Evolutionary conservation across 202 grass and related monocot genomes (phyloP), one percentile per base, ranked within the genome.

Genomic region (Carex arenaria): DNA sequence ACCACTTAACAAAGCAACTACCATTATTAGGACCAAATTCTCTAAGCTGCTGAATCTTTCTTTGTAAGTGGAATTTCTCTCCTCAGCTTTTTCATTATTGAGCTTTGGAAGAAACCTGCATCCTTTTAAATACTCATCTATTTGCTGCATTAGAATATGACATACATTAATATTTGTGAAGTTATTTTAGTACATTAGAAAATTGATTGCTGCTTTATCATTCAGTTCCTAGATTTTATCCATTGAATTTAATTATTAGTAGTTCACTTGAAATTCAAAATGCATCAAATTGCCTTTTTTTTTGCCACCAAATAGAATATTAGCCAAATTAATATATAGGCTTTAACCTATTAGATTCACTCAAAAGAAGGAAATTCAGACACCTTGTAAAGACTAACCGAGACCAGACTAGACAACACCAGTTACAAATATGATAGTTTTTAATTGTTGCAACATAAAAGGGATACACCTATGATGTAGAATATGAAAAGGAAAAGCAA

Each of bases 41-140:
- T 93, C 66, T 84, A 98, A 87, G 85, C 86, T 91, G 84, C 87
- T 90, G 68, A 98, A 90, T 83, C 95, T 91, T 90, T 94, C 89
- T 84, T 98, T 94, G 73, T 93, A 94, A 36, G 90, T 93, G 62
- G 83, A 74, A 88, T 98, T 98, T 86, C 90, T 93, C 87, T 93
- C 75, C 78, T 71, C 53, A 10, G 89, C 64, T 62, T 91, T 90
- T 89, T 98, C 95, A 86, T 98, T 98, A 57, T 98, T 98, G 67
- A 98, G 92, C 83, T 90, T 94, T 53, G 95, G 95, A 84, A 98
- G 95, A 84, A 98, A 98, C 82, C 64, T 98, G 89, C 95, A 98
- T 15, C 95, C 95, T 83, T 86, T 84, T 68, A 98, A 87, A 89
- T 98, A 98, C 61, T 89, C 84, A 80, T 84, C 72, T 82, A 98